phyloP scores from a whole-genome alignment of 768 basidiomycete species.

The Termitomyces sp. region DNA sequence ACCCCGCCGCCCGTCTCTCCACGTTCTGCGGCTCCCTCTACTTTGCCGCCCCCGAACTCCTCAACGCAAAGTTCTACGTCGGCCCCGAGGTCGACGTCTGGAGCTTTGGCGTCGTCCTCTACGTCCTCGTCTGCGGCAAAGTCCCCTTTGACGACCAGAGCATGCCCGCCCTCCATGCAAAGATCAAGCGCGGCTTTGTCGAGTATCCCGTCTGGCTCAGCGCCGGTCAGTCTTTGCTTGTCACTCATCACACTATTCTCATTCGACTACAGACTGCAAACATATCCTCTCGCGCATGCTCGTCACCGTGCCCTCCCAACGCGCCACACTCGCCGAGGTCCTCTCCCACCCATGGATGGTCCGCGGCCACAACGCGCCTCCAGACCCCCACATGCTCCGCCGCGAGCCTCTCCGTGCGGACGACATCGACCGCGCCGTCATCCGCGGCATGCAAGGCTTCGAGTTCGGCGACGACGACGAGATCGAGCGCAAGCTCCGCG shows the following conservation, averaged over 20 bases:
- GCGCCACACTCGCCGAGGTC: conserved; percentile 83
- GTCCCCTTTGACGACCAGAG: conserved; percentile 99
- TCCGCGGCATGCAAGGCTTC: conserved; percentile 92
- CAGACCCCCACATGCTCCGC: conserved; percentile 80
- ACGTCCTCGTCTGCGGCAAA: conserved; percentile 96
- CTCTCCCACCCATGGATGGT: conserved; percentile 89
- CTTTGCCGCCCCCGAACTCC: conserved; percentile 96
- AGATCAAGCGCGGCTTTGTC: conserved; percentile 95
- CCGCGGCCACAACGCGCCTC: conserved; percentile 77
- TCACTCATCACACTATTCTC: conserved; percentile 6
- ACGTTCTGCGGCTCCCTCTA: conserved; percentile 98
- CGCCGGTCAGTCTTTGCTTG: conserved; percentile 52
- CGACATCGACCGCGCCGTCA: conserved; percentile 82
- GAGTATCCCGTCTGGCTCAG: conserved; percentile 98
- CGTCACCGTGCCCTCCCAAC: conserved; percentile 83
- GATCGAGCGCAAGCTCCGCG: conserved; percentile 67
- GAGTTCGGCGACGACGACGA: conserved; percentile 91
- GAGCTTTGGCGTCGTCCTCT: conserved; percentile 98
- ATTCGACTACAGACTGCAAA: conserved; percentile 77
- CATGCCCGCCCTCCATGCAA: conserved; percentile 98
- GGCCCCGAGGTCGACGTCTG: conserved; percentile 99
- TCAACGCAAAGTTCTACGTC: conserved; percentile 95
- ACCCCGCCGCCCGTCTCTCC: conserved; percentile 74
- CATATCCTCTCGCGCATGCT: conserved; percentile 91
- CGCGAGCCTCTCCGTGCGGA: conserved; percentile 87